Base-by-base conservation (phyloP, 352 stramenopile species). In the Phytopythium boreale region DNA sequence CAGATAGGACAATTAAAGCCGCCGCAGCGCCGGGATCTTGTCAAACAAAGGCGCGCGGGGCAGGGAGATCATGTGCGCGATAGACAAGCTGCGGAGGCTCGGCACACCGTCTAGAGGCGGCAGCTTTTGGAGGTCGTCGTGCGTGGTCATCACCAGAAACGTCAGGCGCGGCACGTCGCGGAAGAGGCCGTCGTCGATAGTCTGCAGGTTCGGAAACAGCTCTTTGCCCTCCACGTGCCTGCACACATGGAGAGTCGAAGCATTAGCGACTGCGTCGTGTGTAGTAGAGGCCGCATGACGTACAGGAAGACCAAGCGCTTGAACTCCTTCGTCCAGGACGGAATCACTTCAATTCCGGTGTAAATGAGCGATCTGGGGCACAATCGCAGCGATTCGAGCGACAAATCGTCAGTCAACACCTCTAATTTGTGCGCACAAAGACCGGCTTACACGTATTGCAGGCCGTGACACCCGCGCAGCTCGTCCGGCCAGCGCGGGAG, bases 81-180 rank as follows among this genome's bases (percentile, higher is more conserved):
- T 34, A 9, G 62, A 68, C 4, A 88, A 46, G 17, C 47, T 75
- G 50, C 74, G 63, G n/a, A 88, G 63, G 20, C 69, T 72, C 15
- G 47, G 55, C 0, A 68, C 52, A 5, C 75, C 70, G 9, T 71
- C 47, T 17, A 88, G 68, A 17, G 70, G 52, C 10, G 75, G 74
- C 1, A 87, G 24, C 4, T 22, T 46, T 2, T 22, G 9, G 0
- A 84, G 62, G 0, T 52, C n/a, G 8, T 50, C 36, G 26, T 85
- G 76, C 0, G 56, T 19, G 2, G 66, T 66, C 0, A 87, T 65
- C 11, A 79, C 64, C 8, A 86, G 31, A 24, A 72, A 77, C 2
- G 68, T 67, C 10, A 88, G 61, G 7, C 60, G 59, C 1, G 61
- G 27, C 72, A 81, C 75, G 43, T 59, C n/a, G 9, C 53, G 53